Conservation (phyloP, 108 stramenopile genomes). For the Pseudonitzschia multistriata region DNA sequence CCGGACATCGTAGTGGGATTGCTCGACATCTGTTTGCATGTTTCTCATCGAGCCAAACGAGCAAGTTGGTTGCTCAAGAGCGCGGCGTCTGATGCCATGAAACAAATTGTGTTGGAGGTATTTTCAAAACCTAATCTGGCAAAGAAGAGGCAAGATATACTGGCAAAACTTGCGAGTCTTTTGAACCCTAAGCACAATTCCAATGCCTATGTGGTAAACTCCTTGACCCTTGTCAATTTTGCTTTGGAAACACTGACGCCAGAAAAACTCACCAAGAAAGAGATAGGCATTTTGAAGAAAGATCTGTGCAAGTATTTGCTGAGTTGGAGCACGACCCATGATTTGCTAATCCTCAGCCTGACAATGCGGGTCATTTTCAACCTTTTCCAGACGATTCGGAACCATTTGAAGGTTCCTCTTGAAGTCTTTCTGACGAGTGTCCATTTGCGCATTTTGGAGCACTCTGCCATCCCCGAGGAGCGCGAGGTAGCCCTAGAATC, state of each 20-base stretch:
- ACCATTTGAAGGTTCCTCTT: conserved; percentile 93
- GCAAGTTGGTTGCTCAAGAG: conserved; percentile 57
- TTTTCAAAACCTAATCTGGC: conserved; percentile 54
- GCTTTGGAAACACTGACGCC: conserved; percentile 83
- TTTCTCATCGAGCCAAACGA: conserved; percentile 58
- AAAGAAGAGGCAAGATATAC: conserved; percentile 61
- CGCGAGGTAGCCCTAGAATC: conserved; percentile 93
- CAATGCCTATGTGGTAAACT: conserved; percentile 65
- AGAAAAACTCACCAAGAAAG: conserved; percentile 39
- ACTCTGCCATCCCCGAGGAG: conserved; percentile 64
- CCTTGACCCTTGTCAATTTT: conserved; percentile 89
- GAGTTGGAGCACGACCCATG: conserved; percentile 79
- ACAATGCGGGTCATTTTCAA: conserved; percentile 95
- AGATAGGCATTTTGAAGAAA: conserved; percentile 75
- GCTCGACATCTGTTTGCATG: conserved; percentile 74
- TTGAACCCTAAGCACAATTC: conserved; percentile 80
- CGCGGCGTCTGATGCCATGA: conserved; percentile 73
- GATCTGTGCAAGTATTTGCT: conserved; percentile 92
- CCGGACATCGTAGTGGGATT: conserved; percentile 57
- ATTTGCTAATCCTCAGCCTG: conserved; percentile 80
- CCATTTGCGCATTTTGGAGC: conserved; percentile 73
- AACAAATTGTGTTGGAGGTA: conserved; percentile 74
- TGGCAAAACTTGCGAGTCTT: conserved; percentile 72
- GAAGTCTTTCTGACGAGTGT: conserved; percentile 95
- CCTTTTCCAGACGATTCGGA: conserved; percentile 92